These are phyloP conservation scores for Saururus chinensis DNA, from an alignment of 164 flowering plant genomes.

Conservation along the genomic window DNA sequence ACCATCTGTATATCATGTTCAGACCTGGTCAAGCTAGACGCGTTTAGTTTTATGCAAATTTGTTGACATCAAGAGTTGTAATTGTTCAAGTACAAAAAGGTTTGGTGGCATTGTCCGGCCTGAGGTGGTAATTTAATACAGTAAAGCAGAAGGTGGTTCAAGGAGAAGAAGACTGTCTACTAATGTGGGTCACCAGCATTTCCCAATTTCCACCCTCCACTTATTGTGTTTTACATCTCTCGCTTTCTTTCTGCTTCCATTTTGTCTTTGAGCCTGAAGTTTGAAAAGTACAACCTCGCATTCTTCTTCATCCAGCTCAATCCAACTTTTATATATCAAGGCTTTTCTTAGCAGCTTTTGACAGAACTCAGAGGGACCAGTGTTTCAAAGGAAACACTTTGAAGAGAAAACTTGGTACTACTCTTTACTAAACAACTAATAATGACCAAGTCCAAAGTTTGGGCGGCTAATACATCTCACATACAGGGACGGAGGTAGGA, in stretches of 20 bases:
- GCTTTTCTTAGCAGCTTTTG: conserved; percentile 8
- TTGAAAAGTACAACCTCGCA: conserved; percentile 6
- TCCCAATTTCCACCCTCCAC: conserved; percentile 1
- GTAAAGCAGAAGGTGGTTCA: background rate
- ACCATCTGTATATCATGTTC: too few relatives aligned
- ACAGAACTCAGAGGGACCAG: background rate
- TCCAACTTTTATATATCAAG: conserved; percentile 8
- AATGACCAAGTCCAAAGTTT: too few relatives aligned
- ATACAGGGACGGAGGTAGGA: too few relatives aligned
- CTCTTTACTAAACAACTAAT: too few relatives aligned
- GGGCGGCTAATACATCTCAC: too few relatives aligned
- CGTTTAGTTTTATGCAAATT: too few relatives aligned
- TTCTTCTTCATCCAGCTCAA: conserved; percentile 8
- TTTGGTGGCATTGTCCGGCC: too few relatives aligned
- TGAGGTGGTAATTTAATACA: background rate
- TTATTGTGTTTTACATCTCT: background rate
- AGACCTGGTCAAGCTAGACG: too few relatives aligned
- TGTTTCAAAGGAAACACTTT: background rate
- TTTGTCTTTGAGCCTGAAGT: conserved; percentile 2
- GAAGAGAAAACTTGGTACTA: background rate
- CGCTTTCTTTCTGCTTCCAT: background rate
- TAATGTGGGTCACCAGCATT: background rate
- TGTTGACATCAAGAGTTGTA: too few relatives aligned
- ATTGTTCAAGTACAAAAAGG: too few relatives aligned
- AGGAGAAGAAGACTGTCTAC: too few relatives aligned